These are phyloP conservation scores for Coemansia sp. DNA, from an alignment of 192 early-diverging fungal genomes.

Conservation along the genomic window DNA sequence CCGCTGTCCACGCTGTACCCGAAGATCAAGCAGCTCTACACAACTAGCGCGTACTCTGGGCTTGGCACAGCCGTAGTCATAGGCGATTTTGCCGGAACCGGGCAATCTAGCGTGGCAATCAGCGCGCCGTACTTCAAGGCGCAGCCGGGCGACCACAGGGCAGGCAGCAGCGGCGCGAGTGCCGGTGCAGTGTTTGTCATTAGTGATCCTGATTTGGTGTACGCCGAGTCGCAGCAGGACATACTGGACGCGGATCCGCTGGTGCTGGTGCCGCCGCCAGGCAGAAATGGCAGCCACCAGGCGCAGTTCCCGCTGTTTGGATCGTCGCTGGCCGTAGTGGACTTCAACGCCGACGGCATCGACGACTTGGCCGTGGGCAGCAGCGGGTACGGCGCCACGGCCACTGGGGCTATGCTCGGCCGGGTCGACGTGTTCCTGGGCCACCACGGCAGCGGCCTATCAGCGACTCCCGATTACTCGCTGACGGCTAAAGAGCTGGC, in stretches of 20 bases:
- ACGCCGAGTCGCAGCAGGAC: conserved; percentile 39
- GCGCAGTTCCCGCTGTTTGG: conserved; percentile 67
- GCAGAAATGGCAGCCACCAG: conserved; percentile 8
- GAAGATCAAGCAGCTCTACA: conserved; percentile 46
- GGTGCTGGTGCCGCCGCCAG: conserved; percentile 15
- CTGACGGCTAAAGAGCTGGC: conserved; percentile 42
- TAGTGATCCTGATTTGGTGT: conserved; percentile 7
- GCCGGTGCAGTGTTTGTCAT: conserved; percentile 63
- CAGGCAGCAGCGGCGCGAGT: conserved; percentile 1
- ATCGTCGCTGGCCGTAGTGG: conserved; percentile 72
- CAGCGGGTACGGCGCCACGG: conserved; percentile 57
- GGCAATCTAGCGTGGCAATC: conserved; percentile 62
- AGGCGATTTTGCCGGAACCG: conserved; percentile 77
- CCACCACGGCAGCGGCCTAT: conserved; percentile 50
- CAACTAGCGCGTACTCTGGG: conserved; percentile 58
- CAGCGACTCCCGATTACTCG: conserved; percentile 53
- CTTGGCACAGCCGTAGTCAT: conserved; percentile 66
- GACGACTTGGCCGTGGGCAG: conserved; percentile 81
- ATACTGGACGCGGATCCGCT: conserved; percentile 51
- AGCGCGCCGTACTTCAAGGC: conserved; percentile 64
- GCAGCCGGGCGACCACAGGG: neutral
- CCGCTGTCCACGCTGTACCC: conserved; percentile 52
- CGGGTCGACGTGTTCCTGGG: conserved; percentile 75
- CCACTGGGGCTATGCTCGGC: conserved; percentile 49
- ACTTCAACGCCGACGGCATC: conserved; percentile 84